A percentile compares a stretch with the other conserved stretches of the same genome.
Conservation (phyloP, 768 basidiomycete genomes). For the Lactarius hengduanensis region DNA sequence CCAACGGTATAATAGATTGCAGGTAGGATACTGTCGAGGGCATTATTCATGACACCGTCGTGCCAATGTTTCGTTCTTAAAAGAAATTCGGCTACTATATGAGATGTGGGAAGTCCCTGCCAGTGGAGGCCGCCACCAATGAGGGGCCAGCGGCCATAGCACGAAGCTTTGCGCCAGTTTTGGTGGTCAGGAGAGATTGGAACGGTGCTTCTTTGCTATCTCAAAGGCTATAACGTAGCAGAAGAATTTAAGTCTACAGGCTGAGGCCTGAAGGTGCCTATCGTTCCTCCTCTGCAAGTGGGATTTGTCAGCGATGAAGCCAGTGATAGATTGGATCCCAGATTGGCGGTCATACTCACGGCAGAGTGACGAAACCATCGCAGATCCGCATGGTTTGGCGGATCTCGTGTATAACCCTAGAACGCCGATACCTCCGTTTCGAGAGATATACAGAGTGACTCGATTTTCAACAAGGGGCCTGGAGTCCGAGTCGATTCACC, state of each 20-base stretch:
- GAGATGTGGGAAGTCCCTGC: too few species aligned
- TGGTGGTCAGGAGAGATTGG: neutral
- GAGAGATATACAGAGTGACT: neutral
- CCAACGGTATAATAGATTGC: too few species aligned
- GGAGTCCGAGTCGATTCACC: neutral
- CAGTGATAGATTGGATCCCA: too few species aligned
- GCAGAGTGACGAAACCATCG: neutral
- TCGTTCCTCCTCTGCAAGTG: too few species aligned
- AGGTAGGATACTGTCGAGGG: too few species aligned
- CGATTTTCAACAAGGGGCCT: neutral
- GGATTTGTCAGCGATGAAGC: too few species aligned
- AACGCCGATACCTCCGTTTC: neutral
- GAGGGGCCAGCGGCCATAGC: neutral
- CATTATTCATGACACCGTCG: too few species aligned
- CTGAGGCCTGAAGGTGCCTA: too few species aligned
- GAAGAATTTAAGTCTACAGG: neutral
- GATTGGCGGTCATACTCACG: too few species aligned
- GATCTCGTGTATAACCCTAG: neutral
- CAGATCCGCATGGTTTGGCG: neutral
- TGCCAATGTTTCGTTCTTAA: too few species aligned
- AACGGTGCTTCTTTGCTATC: neutral
- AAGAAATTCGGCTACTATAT: too few species aligned
- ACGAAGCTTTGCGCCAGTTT: neutral
- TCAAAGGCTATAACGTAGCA: neutral
- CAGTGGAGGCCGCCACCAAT: too few species aligned